phyloP scores from a whole-genome alignment of 2,329 filamentous ascomycete species.

The Ambrosiella xylebori region DNA sequence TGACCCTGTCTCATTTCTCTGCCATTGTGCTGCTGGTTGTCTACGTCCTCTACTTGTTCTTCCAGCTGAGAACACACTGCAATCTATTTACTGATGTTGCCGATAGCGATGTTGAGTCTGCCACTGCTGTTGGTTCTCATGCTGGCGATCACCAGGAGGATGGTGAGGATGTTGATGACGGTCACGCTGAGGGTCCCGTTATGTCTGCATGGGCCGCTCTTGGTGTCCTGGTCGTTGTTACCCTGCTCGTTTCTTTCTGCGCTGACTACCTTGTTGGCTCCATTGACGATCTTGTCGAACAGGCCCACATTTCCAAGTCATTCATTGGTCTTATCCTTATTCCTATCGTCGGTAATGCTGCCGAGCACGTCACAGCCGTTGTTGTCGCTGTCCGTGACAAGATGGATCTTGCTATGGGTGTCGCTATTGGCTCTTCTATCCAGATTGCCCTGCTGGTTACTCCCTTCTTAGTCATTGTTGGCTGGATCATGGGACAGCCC shows the following conservation, averaged over 20 bases:
- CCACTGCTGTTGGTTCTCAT: conserved; percentile 24
- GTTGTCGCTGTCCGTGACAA: conserved; percentile 65
- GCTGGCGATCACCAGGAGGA: conserved; percentile 4
- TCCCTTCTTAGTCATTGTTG: conserved; percentile 61
- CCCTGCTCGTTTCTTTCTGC: conserved; percentile 52
- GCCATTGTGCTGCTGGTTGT: conserved; percentile 57
- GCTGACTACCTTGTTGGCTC: conserved; percentile 64
- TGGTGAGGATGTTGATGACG: conserved; percentile 16
- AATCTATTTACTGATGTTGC: conserved; percentile 47
- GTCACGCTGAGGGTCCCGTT: conserved; percentile 24
- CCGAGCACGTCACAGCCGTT: conserved; percentile 66
- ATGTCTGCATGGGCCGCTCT: conserved; percentile 47
- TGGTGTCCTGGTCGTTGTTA: conserved; percentile 51
- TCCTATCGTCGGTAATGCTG: conserved; percentile 65
- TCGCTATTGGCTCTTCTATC: conserved; percentile 66
- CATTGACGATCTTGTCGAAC: conserved; percentile 55
- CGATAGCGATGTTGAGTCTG: conserved; percentile 17
- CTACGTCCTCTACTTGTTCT: conserved; percentile 60
- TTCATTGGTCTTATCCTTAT: conserved; percentile 69
- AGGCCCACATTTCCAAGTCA: conserved; percentile 56
- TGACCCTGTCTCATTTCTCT: conserved; percentile 58
- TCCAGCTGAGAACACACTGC: conserved; percentile 61
- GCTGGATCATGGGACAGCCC: conserved; percentile 54
- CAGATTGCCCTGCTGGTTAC: conserved; percentile 72
- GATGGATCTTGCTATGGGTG: conserved; percentile 57